Evolutionary conservation across 208 protist species (phyloP).

Genomic region (Porcisia hertigi): DNA sequence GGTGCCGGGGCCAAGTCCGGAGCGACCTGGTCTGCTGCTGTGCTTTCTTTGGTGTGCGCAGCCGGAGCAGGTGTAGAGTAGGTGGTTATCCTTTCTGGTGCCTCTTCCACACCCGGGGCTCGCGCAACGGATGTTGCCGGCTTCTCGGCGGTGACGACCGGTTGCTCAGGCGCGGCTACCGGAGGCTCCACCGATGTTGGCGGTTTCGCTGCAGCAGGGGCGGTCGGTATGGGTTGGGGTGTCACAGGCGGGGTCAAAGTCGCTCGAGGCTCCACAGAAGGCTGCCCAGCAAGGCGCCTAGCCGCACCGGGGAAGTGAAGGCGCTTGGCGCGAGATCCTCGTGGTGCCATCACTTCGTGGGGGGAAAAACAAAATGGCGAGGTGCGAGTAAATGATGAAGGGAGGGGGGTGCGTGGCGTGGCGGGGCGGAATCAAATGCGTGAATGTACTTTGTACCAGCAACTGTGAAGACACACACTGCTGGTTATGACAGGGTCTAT

Average conservation of each 20-base stretch:
- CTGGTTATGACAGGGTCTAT: background rate
- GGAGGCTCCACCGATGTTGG: slow-evolving; percentile 21
- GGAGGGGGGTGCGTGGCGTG: background rate
- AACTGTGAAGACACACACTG: too few relatives aligned
- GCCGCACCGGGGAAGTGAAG: slow-evolving; percentile 22
- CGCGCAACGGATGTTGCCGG: background rate
- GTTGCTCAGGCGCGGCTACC: background rate
- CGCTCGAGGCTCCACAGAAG: background rate
- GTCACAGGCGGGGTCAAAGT: background rate
- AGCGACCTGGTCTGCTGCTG: background rate
- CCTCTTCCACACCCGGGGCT: background rate
- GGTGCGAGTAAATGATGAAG: background rate
- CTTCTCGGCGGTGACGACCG: background rate
- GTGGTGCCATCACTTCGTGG: slow-evolving; percentile 22
- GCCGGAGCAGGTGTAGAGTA: background rate
- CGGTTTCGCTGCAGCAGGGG: slow-evolving; percentile 2
- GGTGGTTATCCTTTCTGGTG: background rate
- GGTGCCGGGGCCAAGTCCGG: background rate
- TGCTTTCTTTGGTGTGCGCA: too few relatives aligned
- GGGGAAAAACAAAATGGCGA: background rate
- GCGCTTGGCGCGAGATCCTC: slow-evolving; percentile 13
- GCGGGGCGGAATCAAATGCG: background rate
- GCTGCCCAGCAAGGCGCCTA: slow-evolving; percentile 6
- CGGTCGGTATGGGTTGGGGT: slow-evolving; percentile 2
- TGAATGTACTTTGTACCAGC: background rate